Conservation (phyloP, 345 rosid genomes). For the Pugionium cornutum region DNA sequence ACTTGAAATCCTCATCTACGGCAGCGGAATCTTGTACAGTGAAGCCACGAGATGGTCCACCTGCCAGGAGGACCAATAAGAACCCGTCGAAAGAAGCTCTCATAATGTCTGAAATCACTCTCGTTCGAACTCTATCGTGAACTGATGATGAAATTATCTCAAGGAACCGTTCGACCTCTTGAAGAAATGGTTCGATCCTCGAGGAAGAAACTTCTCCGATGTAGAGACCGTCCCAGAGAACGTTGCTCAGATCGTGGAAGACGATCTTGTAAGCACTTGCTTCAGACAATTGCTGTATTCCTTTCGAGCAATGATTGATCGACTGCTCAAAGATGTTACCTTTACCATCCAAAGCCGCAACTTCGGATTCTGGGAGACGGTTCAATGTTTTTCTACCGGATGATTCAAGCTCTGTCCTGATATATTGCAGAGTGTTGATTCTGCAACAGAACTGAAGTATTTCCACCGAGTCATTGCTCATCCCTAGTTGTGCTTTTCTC, state of each 20-base stretch:
- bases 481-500: conserved; percentile 62
- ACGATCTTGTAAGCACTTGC: conserved; percentile 74
- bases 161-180: conserved; percentile 75
- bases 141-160: conserved; percentile 67
- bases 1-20: conserved; percentile 81
- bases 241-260: conserved; percentile 77
- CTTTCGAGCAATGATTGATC: conserved; percentile 68
- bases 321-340: conserved; percentile 70
- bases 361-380: conserved; percentile 67
- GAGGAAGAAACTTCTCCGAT: conserved; percentile 74
- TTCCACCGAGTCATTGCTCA: conserved; percentile 50
- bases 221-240: conserved; percentile 80
- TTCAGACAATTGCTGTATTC: conserved; percentile 76
- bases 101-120: conserved; percentile 81
- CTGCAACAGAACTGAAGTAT: conserved; percentile 78
- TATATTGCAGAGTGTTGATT: conserved; percentile 72
- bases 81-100: conserved; percentile 95
- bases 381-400: conserved; percentile 58
- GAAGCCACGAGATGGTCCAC: conserved; percentile 87
- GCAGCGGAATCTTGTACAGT: conserved; percentile 58
- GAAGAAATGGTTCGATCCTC: conserved; percentile 77
- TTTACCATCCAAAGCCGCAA: conserved; percentile 48
- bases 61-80: conserved; percentile 82
- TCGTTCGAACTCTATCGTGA: conserved; percentile 85
- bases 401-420: conserved; percentile 62